Conservation (phyloP, 768 basidiomycete genomes). For the Auricularia sp. region DNA sequence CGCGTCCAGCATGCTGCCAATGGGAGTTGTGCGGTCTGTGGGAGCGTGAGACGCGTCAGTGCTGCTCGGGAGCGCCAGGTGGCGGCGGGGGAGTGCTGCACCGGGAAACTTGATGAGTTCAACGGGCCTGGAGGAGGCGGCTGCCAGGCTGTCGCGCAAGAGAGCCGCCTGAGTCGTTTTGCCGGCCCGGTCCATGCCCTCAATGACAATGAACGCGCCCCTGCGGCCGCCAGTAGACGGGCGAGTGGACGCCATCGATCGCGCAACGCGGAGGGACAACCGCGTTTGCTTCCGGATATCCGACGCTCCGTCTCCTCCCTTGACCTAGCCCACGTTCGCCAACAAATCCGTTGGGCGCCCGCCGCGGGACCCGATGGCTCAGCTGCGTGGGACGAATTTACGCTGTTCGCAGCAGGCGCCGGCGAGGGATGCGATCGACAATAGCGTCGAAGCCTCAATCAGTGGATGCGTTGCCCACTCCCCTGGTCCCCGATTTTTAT, state of each 20-base stretch:
- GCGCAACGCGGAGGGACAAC: neutral
- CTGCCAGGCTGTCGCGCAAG: constrained; percentile 46
- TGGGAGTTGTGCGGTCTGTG: constrained; percentile 81
- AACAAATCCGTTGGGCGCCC: too few relatives aligned
- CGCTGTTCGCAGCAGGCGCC: too few relatives aligned
- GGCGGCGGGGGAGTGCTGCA: constrained; percentile 19
- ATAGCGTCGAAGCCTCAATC: too few relatives aligned
- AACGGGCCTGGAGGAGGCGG: constrained; percentile 32
- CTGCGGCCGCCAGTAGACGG: constrained; percentile 18
- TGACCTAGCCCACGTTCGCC: too few relatives aligned
- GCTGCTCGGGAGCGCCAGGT: neutral
- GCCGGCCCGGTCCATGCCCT: constrained; percentile 92
- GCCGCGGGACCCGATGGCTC: too few relatives aligned
- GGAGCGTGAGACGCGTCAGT: constrained; percentile 1
- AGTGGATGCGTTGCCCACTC: too few relatives aligned
- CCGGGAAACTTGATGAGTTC: constrained; percentile 84
- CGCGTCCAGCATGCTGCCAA: constrained; percentile 86
- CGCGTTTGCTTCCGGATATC: too few relatives aligned
- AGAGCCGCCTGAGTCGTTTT: constrained; percentile 79
- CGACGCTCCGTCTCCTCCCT: too few relatives aligned
- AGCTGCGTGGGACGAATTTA: too few relatives aligned
- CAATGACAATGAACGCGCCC: constrained; percentile 84
- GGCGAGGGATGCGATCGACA: too few relatives aligned
- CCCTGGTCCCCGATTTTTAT: too few relatives aligned
- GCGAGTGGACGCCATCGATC: neutral